These are phyloP conservation scores for Tetracentron sinense DNA, from an alignment of 164 flowering plant genomes.

Conservation along the genomic window DNA sequence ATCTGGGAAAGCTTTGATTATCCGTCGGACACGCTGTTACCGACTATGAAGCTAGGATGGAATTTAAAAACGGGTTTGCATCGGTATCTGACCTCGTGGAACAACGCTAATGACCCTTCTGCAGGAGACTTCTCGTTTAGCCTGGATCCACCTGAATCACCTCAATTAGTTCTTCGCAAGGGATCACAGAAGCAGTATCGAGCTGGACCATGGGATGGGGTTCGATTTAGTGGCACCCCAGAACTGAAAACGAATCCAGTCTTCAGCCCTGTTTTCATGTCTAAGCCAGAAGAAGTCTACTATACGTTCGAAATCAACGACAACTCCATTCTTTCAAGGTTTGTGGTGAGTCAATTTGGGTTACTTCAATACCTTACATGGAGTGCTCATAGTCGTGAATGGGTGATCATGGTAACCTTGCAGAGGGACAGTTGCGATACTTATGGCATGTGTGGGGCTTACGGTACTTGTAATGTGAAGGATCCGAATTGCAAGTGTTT, in stretches of 20 bases:
- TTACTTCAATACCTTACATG: constrained; percentile 14
- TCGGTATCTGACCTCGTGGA: constrained; percentile 31
- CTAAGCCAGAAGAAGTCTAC: constrained; percentile 26
- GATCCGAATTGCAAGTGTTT: constrained; percentile 35
- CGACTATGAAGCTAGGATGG: constrained; percentile 29
- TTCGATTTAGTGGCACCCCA: constrained; percentile 54
- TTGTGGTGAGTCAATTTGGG: constrained; percentile 26
- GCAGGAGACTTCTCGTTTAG: constrained; percentile 33
- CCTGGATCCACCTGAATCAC: constrained; percentile 30
- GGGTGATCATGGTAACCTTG: constrained; percentile 26
- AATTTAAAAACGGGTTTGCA: constrained; percentile 11
- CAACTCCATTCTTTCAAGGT: constrained; percentile 26
- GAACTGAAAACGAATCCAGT: constrained; percentile 23
- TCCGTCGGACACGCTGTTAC: constrained; percentile 25
- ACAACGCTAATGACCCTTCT: constrained; percentile 32
- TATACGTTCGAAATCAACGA: constrained; percentile 24
- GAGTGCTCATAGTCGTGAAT: constrained; percentile 6
- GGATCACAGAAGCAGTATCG: constrained; percentile 13
- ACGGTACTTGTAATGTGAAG: constrained; percentile 35
- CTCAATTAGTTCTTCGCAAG: constrained; percentile 24
- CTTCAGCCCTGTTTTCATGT: constrained; percentile 23
- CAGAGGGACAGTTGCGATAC: constrained; percentile 43
- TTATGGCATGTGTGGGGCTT: constrained; percentile 38
- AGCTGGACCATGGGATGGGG: constrained; percentile 66
- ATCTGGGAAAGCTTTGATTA: constrained; percentile 28